These are phyloP conservation scores for Saccharum hybrid DNA, from an alignment of 202 grass and related monocot genomes.

Conservation along the genomic window DNA sequence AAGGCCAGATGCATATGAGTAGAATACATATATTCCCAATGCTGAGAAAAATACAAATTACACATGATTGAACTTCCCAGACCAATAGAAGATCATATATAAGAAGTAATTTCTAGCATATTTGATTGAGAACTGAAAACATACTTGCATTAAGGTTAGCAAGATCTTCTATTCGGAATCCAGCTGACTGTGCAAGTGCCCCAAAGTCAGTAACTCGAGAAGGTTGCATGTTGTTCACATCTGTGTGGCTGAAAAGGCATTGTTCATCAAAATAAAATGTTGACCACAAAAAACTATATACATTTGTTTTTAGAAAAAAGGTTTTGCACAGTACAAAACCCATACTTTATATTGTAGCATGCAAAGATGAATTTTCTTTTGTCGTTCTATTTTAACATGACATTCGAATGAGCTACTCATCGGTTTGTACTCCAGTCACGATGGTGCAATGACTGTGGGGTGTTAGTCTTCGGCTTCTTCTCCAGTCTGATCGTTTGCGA, in stretches of 20 bases:
- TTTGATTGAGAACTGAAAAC: constrained; percentile 35
- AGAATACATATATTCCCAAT: neutral
- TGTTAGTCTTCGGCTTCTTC: neutral
- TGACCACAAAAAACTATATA: constrained; percentile 25
- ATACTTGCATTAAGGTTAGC: constrained; percentile 68
- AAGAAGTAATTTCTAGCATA: neutral
- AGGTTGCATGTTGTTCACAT: constrained; percentile 68
- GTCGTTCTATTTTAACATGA: neutral
- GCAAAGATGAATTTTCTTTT: neutral
- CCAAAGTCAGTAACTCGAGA: constrained; percentile 65
- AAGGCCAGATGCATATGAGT: neutral
- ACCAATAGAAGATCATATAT: constrained; percentile 20
- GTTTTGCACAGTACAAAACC: neutral
- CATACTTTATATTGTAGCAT: neutral
- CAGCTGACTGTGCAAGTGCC: constrained; percentile 62
- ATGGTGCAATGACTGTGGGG: too few relatives aligned
- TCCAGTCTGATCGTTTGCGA: neutral
- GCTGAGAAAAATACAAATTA: neutral
- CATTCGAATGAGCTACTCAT: constrained; percentile 1
- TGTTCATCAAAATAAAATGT: constrained; percentile 27
- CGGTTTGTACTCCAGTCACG: too few relatives aligned
- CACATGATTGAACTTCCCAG: neutral
- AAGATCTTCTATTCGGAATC: constrained; percentile 78
- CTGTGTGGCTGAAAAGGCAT: constrained; percentile 54
- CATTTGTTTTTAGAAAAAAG: neutral